Evolutionary conservation across 495 filamentous ascomycete species (phyloP).

Genomic region (Penicillium malachiteum): DNA sequence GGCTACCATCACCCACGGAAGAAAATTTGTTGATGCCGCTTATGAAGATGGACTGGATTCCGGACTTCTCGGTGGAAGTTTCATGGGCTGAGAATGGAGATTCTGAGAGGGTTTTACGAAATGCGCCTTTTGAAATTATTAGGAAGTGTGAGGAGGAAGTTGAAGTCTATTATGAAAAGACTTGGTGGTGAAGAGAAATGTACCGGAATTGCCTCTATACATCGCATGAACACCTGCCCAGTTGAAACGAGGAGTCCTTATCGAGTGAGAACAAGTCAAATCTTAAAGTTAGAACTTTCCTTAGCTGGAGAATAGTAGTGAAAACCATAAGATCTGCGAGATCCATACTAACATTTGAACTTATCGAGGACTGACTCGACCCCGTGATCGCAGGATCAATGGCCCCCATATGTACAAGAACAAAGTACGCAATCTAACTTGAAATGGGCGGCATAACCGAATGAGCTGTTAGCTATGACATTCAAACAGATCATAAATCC

Average conservation of each 20-base stretch:
- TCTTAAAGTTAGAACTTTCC: background rate
- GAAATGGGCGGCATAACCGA: too few relatives aligned
- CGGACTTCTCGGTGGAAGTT: background rate
- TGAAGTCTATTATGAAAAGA: background rate
- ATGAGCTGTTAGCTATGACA: too few relatives aligned
- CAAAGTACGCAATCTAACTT: too few relatives aligned
- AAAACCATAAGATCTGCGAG: too few relatives aligned
- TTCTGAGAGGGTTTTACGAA: background rate
- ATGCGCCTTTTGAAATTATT: background rate
- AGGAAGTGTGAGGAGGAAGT: background rate
- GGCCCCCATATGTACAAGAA: too few relatives aligned
- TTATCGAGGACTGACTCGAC: too few relatives aligned
- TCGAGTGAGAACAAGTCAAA: background rate
- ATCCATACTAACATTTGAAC: too few relatives aligned
- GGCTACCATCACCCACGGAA: background rate
- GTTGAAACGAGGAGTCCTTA: background rate
- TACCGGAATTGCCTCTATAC: background rate
- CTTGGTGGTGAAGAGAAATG: background rate
- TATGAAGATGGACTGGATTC: background rate
- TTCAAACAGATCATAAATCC: too few relatives aligned
- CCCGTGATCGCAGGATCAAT: too few relatives aligned
- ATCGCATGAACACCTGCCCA: slow-evolving; percentile 7
- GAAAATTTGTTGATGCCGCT: background rate
- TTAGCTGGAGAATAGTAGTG: too few relatives aligned
- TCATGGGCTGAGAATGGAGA: background rate